Evolutionary conservation across 768 basidiomycete genomes (phyloP).

Genomic region (Phallus indusiatus): DNA sequence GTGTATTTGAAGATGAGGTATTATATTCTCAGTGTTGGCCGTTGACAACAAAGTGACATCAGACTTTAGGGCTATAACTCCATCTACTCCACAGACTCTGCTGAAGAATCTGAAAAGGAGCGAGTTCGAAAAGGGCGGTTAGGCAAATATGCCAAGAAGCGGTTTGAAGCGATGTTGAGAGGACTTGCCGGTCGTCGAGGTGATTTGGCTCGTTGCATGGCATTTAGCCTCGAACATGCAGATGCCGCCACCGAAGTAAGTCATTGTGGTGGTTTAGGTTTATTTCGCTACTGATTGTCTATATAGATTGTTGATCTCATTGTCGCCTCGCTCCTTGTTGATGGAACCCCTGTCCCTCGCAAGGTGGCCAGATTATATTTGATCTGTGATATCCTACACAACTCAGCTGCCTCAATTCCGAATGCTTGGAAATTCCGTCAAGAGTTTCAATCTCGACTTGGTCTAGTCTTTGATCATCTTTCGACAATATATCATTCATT

Average conservation of each 20-base stretch:
- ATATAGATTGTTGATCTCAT: constrained; percentile 82
- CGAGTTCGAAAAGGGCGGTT: constrained; percentile 65
- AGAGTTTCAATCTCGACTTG: constrained; percentile 84
- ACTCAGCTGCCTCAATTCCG: constrained; percentile 86
- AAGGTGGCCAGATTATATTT: constrained; percentile 93
- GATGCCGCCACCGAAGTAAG: constrained; percentile 88
- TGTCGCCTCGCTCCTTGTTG: constrained; percentile 77
- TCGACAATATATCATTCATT: constrained; percentile 92
- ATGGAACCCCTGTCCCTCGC: constrained; percentile 92
- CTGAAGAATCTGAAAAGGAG: constrained; percentile 89
- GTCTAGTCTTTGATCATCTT: constrained; percentile 93
- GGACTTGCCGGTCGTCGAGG: constrained; percentile 78
- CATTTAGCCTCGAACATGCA: constrained; percentile 93
- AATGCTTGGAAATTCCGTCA: constrained; percentile 98
- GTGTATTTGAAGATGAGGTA: constrained; percentile 79
- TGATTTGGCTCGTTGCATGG: constrained; percentile 91
- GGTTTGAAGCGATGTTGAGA: constrained; percentile 89
- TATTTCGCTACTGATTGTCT: not conserved
- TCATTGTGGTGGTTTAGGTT: constrained; percentile 3
- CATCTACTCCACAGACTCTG: constrained; percentile 86
- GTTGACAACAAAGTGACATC: constrained; percentile 57
- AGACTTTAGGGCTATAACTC: constrained; percentile 71
- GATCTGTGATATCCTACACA: constrained; percentile 96
- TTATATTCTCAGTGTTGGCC: constrained; percentile 39
- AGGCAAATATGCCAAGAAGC: constrained; percentile 66